These are phyloP conservation scores for Tephrocybe rancida DNA, from an alignment of 768 basidiomycete genomes.

Conservation along the genomic window DNA sequence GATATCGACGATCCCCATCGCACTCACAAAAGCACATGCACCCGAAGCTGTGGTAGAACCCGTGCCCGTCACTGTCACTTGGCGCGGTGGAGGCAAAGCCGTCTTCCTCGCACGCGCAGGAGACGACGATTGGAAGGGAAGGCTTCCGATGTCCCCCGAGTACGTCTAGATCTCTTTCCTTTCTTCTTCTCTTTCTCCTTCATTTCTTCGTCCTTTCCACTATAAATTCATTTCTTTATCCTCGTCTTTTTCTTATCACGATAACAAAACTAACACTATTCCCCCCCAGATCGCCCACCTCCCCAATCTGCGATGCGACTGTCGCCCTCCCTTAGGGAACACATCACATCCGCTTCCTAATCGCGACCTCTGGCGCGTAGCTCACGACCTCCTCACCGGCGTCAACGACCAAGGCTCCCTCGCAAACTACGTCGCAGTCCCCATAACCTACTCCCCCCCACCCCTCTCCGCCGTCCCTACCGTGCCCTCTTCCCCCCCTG, in stretches of 20 bases:
- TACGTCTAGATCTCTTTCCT: conserved; percentile 42
- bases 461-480: conserved; percentile 22
- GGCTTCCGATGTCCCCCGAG: conserved; percentile 66
- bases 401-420: conserved; percentile 94
- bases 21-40: conserved; percentile 35
- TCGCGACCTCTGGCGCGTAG: conserved; percentile 83
- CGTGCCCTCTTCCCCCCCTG: too few relatives aligned
- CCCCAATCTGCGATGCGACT: conserved; percentile 34
- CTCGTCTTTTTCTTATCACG: not conserved
- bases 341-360: conserved; percentile 92
- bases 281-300: conserved; percentile 29
- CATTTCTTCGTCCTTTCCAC: too few relatives aligned
- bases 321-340: conserved; percentile 79
- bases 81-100: conserved; percentile 64
- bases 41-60: conserved; percentile 25
- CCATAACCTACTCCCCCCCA: conserved; percentile 31
- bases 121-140: conserved; percentile 76
- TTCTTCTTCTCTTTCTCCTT: conserved; percentile 10
- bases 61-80: conserved; percentile 56
- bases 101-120: conserved; percentile 75
- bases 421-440: conserved; percentile 89
- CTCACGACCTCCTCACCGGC: conserved; percentile 76
- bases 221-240: conserved; percentile 13
- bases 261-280: conserved; percentile 11
- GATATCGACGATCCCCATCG: conserved; percentile 62